Conservation (phyloP, 495 filamentous ascomycete species). For the Xylaria longipes region DNA sequence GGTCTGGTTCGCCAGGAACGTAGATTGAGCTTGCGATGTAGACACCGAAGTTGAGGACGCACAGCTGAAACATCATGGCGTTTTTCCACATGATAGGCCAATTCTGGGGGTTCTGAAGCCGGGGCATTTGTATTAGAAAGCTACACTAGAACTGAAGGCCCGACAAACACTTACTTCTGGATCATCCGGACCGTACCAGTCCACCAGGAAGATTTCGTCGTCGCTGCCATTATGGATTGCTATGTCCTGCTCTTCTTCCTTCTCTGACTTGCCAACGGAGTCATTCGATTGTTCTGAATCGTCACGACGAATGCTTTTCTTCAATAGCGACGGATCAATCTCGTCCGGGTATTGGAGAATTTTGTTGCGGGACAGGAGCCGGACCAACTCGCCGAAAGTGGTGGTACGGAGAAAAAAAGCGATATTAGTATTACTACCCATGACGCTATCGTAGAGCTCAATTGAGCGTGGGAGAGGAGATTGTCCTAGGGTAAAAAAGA, state of each 20-base stretch:
- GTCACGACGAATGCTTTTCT: constrained; percentile 11
- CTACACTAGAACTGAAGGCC: not conserved
- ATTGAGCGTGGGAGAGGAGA: not conserved
- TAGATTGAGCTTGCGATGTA: constrained; percentile 52
- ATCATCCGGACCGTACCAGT: constrained; percentile 37
- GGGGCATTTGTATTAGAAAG: not conserved
- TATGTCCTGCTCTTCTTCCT: not conserved
- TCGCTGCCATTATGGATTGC: not conserved
- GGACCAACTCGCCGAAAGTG: constrained; percentile 29
- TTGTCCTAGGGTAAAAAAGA: not conserved
- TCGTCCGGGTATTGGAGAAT: constrained; percentile 33
- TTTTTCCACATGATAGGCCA: constrained; percentile 31
- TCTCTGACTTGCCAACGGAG: not conserved
- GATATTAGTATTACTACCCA: not conserved
- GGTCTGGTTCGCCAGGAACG: constrained; percentile 42
- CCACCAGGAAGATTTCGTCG: constrained; percentile 23
- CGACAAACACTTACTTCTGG: constrained; percentile 28
- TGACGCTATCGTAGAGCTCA: not conserved
- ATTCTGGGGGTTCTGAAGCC: constrained; percentile 37
- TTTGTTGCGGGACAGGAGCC: constrained; percentile 28
- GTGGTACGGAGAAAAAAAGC: constrained; percentile 27
- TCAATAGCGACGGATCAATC: constrained; percentile 29
- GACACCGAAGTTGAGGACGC: constrained; percentile 37
- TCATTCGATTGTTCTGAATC: not conserved
- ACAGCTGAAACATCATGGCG: constrained; percentile 30